These are phyloP conservation scores for Pharus latifolius DNA, from an alignment of 176 grass and related monocot species.

Conservation along the genomic window DNA sequence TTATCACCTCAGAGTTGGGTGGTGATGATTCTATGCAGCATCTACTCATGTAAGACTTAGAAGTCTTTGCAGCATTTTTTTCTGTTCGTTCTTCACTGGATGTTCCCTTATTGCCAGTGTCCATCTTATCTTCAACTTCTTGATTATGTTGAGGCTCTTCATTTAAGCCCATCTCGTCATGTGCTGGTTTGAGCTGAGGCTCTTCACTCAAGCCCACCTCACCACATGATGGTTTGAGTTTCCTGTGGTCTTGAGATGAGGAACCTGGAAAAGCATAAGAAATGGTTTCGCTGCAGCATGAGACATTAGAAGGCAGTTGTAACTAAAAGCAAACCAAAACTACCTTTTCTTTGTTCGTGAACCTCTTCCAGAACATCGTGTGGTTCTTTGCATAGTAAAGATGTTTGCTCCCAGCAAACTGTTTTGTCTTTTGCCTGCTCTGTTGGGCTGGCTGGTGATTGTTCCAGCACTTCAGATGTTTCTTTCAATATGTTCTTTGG, in stretches of 20 bases:
- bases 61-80: slow-evolving; percentile 7
- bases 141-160: slow-evolving; percentile 9
- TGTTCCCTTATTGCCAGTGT: not conserved
- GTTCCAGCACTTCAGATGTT: slow-evolving; percentile 6
- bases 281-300: not conserved
- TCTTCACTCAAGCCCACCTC: slow-evolving; percentile 1
- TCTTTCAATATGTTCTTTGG: not conserved
- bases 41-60: slow-evolving; percentile 3
- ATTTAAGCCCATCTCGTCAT: not conserved
- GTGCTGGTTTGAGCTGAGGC: not conserved
- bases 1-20: not conserved
- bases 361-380: not conserved
- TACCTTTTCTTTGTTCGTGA: slow-evolving; percentile 11
- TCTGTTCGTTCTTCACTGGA: not conserved
- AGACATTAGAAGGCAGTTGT: not conserved
- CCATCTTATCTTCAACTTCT: not conserved
- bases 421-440: slow-evolving; percentile 1
- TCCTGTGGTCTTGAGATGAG: slow-evolving; percentile 14
- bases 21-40: not conserved
- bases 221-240: not conserved
- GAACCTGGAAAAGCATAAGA: slow-evolving; percentile 23
- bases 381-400: not conserved
- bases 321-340: slow-evolving; percentile 5
- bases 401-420: not conserved
- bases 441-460: not conserved